Conservation (phyloP, 2,329 filamentous ascomycete genomes). For the Zymoseptoria tritici region DNA sequence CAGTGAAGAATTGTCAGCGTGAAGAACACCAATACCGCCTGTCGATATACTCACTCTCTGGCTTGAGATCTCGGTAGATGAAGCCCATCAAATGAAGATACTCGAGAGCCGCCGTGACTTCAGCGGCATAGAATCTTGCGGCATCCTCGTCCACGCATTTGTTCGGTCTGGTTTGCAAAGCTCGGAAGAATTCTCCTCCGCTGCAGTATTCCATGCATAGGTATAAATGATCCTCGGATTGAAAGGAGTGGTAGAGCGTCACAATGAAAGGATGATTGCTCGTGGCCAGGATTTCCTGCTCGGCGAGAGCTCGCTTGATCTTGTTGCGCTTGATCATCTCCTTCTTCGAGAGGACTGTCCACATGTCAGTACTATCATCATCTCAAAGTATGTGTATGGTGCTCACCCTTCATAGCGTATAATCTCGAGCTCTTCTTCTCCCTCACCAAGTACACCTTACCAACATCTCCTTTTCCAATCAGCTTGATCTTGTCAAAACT, state of each 20-base stretch:
- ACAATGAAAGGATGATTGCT: constrained; percentile 99
- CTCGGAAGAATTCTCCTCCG: constrained; percentile 95
- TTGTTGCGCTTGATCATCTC: constrained; percentile 99
- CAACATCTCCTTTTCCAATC: constrained; percentile 97
- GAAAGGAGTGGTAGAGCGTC: constrained; percentile 96
- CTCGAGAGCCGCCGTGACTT: constrained; percentile 92
- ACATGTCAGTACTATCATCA: constrained; percentile 2
- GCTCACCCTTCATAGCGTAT: constrained; percentile 95
- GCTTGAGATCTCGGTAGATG: constrained; percentile 96
- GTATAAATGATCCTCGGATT: constrained; percentile 96
- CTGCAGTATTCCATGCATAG: constrained; percentile 99
- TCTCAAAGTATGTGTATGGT: not conserved
- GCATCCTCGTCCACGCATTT: constrained; percentile 97
- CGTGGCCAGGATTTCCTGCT: constrained; percentile 95
- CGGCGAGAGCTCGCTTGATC: constrained; percentile 94
- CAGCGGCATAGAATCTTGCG: constrained; percentile 91
- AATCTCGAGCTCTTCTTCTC: constrained; percentile 95
- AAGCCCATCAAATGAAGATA: constrained; percentile 99
- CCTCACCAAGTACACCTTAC: constrained; percentile 93
- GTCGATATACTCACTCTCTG: constrained; percentile 64
- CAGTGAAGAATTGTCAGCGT: not conserved
- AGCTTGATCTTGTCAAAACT: constrained; percentile 99
- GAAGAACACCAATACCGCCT: not conserved
- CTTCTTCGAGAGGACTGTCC: constrained; percentile 89
- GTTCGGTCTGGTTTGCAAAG: constrained; percentile 88